phyloP scores from a whole-genome alignment of 345 rosid species.

The Linum lewisii region DNA sequence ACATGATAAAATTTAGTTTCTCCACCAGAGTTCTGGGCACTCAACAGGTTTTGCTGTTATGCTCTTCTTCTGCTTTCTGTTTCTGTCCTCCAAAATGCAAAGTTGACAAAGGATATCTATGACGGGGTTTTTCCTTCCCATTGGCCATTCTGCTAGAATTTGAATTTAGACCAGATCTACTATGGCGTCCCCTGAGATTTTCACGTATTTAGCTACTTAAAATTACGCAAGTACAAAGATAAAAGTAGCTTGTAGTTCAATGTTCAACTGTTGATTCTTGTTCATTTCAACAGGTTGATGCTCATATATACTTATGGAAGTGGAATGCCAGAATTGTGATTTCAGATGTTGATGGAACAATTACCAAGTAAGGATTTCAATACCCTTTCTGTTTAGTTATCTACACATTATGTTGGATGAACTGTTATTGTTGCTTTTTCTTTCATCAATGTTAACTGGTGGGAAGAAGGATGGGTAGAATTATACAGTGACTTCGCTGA shows the following conservation, averaged over 20 bases:
- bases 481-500: no score
- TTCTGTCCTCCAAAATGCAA: not conserved
- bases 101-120: not conserved
- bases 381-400: not conserved
- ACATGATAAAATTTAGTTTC: constrained; percentile 74
- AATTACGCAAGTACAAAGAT: no score
- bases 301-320: constrained; percentile 89
- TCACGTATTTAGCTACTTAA: not conserved
- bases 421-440: no score
- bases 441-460: no score
- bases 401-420: no score
- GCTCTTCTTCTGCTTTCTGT: no score
- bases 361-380: constrained; percentile 55
- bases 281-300: constrained; percentile 54
- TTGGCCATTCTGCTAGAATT: not conserved
- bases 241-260: not conserved
- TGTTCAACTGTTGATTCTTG: constrained; percentile 6
- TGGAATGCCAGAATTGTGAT: constrained; percentile 89
- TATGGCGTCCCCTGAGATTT: no score
- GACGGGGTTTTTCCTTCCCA: not conserved
- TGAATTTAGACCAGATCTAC: no score
- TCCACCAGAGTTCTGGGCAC: constrained; percentile 79
- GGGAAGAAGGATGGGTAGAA: no score
- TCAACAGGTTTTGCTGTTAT: constrained; percentile 56
- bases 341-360: constrained; percentile 95